Evolutionary conservation across 2,329 filamentous ascomycete genomes (phyloP), one percentile per base, ranked within the genome.

Genomic region (Hyphodiscus sp.): DNA sequence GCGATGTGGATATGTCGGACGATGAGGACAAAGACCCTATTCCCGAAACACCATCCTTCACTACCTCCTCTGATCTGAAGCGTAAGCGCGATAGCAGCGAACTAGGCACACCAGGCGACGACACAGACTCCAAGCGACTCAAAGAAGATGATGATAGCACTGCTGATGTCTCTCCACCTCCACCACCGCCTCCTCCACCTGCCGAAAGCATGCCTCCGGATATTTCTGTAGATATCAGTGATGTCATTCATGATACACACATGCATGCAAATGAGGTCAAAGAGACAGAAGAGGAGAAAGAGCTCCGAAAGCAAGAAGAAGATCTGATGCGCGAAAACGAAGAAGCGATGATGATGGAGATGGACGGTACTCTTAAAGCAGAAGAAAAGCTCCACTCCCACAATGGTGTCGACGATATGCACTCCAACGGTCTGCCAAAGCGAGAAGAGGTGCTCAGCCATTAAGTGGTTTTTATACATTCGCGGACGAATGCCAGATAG

Each of bases 41-140:
- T 41, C 4, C 16, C 11, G 33, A 38, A 10, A 55, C 52, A 16
- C 55, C 56, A 2, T 51, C 52, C 3, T 49, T 38, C n/a, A 42
- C 74, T 23, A 77, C 79, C 23, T 53, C 51, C 13, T 51, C 47
- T 1, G 60, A 65, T 23, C 72, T 79, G 47, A 89, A 90, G 68
- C 80, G 86, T 10, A 90, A 89, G 68, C 78, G 85, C 47, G 73
- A 75, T 10, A 64, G 66, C n/a, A 62, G 62, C 0, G 68, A 61
- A 8, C 19, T 45, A 23, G 42, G 47, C 43, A 41, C 41, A 23
- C 45, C 55, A 19, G 49, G 57, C 20, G 52, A 61, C 10, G 59
- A 60, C 18, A 56, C 51, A 3, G 64, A 66, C 10, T 56, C 56
- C 8, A 55, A 69, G 42, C 59, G 66, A 1, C 47, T 66, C 2